Conservation (phyloP, 2,329 filamentous ascomycete genomes). For the Fusarium sp. region DNA sequence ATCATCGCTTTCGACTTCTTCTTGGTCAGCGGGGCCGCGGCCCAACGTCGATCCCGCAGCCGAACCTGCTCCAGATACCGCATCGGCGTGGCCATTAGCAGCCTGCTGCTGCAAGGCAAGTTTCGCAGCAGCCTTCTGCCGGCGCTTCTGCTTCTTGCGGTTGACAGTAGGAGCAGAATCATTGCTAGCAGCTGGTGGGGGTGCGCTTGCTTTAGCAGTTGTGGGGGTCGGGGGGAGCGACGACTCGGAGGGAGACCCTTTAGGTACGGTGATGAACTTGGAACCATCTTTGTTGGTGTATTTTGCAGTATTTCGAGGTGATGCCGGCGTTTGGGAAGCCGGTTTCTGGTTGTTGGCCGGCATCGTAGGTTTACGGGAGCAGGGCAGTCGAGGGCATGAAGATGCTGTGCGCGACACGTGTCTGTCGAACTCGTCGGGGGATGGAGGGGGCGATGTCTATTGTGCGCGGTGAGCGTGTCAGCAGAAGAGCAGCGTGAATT, state of each 20-base stretch:
- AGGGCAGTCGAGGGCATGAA: slow-evolving; percentile 55
- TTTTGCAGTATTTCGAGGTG: slow-evolving; percentile 68
- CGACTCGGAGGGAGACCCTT: slow-evolving; percentile 64
- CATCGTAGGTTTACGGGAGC: slow-evolving; percentile 56
- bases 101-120: slow-evolving; percentile 59
- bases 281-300: slow-evolving; percentile 77
- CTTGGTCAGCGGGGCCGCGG: slow-evolving; percentile 56
- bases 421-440: slow-evolving; percentile 39
- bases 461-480: slow-evolving; percentile 38
- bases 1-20: slow-evolving; percentile 68
- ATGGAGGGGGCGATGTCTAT: slow-evolving; percentile 26
- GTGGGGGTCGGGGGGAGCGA: slow-evolving; percentile 66
- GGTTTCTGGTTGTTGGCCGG: slow-evolving; percentile 66
- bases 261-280: slow-evolving; percentile 76
- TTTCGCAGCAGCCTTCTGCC: slow-evolving; percentile 85
- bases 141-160: slow-evolving; percentile 94
- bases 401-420: slow-evolving; percentile 49
- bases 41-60: slow-evolving; percentile 38
- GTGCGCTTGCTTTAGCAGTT: slow-evolving; percentile 53
- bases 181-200: slow-evolving; percentile 47
- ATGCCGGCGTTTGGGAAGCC: slow-evolving; percentile 62
- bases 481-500: slow-evolving; percentile 30
- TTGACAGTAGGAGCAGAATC: slow-evolving; percentile 71
- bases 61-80: slow-evolving; percentile 41
- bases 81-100: slow-evolving; percentile 57